Conservation (phyloP, 1,284 basidiomycete species). For the Sporisorium reilianum region DNA sequence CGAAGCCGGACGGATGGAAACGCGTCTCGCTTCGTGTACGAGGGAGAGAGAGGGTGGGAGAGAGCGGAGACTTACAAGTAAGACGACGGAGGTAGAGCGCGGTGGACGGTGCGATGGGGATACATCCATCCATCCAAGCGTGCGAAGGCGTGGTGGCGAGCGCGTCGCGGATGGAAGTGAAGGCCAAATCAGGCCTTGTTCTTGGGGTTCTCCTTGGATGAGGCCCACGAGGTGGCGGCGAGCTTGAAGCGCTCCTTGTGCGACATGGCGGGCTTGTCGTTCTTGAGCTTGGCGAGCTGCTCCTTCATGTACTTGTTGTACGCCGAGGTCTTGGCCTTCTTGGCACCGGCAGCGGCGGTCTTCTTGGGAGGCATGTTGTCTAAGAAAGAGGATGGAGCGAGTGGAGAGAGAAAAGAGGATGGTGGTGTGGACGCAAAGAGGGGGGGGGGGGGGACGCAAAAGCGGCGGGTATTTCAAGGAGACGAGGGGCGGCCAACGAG, state of each 20-base stretch:
- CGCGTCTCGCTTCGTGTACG: background rate
- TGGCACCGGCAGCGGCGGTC: conserved; percentile 49
- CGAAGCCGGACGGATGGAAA: background rate
- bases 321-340: conserved; percentile 52
- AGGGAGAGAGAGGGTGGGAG: background rate
- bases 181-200: conserved; percentile 38
- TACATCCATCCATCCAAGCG: no score
- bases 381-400: background rate
- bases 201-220: conserved; percentile 59
- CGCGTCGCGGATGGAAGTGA: conserved; percentile 4
- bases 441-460: conserved; percentile 11
- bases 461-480: conserved; percentile 17
- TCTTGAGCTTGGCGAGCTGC: conserved; percentile 58
- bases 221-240: conserved; percentile 54
- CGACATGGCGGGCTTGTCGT: conserved; percentile 52
- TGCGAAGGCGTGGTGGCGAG: no score
- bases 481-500: background rate
- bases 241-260: conserved; percentile 66
- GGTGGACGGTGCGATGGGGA: no score
- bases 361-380: conserved; percentile 53
- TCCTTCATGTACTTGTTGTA: conserved; percentile 58
- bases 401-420: background rate
- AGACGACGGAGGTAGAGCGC: background rate
- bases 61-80: background rate
- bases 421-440: background rate